These are phyloP conservation scores for Neurospora sp. DNA, from an alignment of 495 filamentous ascomycete genomes.

Conservation along the genomic window DNA sequence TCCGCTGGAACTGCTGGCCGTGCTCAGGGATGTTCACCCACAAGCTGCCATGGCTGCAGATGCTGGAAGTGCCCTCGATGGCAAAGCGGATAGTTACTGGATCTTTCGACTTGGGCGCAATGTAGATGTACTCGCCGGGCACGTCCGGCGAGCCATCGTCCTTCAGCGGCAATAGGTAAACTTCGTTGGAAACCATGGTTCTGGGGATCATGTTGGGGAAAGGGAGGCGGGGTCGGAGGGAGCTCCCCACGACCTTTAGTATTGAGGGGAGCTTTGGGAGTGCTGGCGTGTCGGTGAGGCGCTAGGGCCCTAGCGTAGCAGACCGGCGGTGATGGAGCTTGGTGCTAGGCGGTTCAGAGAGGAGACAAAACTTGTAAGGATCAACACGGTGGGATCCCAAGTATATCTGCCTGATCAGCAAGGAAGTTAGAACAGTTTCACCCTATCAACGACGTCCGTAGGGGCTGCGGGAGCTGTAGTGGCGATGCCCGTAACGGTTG, in stretches of 20 bases:
- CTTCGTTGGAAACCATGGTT: slow-evolving; percentile 48
- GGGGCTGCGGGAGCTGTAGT: neutral
- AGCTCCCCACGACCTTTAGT: neutral
- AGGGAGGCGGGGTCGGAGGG: neutral
- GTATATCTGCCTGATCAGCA: neutral
- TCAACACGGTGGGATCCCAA: neutral
- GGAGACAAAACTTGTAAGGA: neutral
- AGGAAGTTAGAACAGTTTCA: neutral
- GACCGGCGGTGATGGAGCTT: neutral
- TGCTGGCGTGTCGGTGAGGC: neutral
- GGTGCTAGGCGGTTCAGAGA: slow-evolving; percentile 6
- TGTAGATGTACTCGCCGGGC: slow-evolving; percentile 79
- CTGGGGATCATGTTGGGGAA: slow-evolving; percentile 34
- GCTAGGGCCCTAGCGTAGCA: neutral
- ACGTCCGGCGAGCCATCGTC: slow-evolving; percentile 90
- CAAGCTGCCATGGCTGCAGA: slow-evolving; percentile 83
- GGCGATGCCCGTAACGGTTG: neutral
- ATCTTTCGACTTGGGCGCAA: slow-evolving; percentile 61
- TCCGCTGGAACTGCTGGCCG: slow-evolving; percentile 61
- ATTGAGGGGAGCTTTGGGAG: neutral
- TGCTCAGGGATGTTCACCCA: slow-evolving; percentile 89
- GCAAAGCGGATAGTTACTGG: slow-evolving; percentile 78
- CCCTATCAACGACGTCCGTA: neutral
- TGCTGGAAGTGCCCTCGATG: slow-evolving; percentile 92
- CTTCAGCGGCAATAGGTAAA: slow-evolving; percentile 81